These are phyloP conservation scores for Cenchrus purpureus DNA, from an alignment of 176 grass and related monocot species.

Conservation along the genomic window DNA sequence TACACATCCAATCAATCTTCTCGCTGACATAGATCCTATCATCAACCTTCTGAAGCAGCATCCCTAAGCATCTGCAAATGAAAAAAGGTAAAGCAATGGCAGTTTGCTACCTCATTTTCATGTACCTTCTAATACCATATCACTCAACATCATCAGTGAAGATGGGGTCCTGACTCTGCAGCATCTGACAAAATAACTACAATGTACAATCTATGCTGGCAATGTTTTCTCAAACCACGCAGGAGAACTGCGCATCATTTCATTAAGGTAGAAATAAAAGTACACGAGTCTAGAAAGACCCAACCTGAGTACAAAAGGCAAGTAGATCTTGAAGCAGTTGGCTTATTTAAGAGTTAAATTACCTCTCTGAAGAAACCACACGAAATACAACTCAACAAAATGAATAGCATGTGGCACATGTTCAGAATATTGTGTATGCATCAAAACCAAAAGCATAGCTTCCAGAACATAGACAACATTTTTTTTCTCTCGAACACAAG, in stretches of 20 bases:
- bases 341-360: constrained; percentile 4
- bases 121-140: not conserved
- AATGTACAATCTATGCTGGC: not conserved
- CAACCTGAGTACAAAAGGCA: not conserved
- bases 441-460: constrained; percentile 15
- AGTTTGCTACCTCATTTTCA: not conserved
- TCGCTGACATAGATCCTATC: constrained; percentile 82
- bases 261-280: too few species aligned
- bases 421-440: constrained; percentile 38
- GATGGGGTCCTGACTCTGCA: not conserved
- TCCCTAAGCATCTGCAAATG: constrained; percentile 80
- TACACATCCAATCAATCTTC: constrained; percentile 98
- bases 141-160: not conserved
- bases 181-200: not conserved
- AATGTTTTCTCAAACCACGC: too few species aligned
- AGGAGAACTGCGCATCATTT: too few species aligned
- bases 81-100: not conserved
- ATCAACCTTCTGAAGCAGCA: constrained; percentile 99
- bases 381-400: constrained; percentile 9
- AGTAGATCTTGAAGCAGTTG: not conserved
- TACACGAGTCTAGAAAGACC: too few species aligned
- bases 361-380: not conserved
- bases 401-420: not conserved
- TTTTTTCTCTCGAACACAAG: not conserved
- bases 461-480: not conserved